A percentile compares a stretch with the other conserved stretches of the same genome.
phyloP scores from a whole-genome alignment of 2,329 filamentous ascomycete species.

The Claviceps sp. region DNA sequence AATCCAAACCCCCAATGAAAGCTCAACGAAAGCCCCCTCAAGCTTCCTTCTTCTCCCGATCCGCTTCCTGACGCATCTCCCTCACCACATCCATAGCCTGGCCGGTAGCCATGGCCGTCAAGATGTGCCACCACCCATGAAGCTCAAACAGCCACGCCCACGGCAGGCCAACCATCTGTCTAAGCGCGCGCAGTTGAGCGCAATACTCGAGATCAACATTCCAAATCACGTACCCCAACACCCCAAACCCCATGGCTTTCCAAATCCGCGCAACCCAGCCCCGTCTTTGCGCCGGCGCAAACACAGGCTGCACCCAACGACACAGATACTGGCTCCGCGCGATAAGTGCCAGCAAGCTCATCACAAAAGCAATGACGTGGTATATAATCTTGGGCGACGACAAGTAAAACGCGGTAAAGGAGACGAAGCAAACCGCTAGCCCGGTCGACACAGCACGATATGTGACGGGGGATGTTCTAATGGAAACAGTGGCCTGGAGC shows the following conservation, averaged over 20 bases:
- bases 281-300: constrained; percentile 14
- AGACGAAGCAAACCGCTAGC: constrained; percentile 26
- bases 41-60: neutral
- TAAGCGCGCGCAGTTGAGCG: constrained; percentile 28
- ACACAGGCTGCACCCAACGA: constrained; percentile 14
- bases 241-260: constrained; percentile 21
- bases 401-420: constrained; percentile 29
- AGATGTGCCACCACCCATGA: constrained; percentile 52
- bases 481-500: constrained; percentile 34
- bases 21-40: neutral
- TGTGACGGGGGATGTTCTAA: constrained; percentile 25
- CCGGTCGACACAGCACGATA: constrained; percentile 19
- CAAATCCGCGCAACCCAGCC: constrained; percentile 16
- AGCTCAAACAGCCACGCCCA: constrained; percentile 43
- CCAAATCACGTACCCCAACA: constrained; percentile 39
- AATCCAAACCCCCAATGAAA: too few species aligned
- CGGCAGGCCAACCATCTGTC: constrained; percentile 35
- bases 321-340: constrained; percentile 23
- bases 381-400: constrained; percentile 28
- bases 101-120: constrained; percentile 42
- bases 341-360: constrained; percentile 19
- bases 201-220: constrained; percentile 43
- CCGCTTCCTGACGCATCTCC: constrained; percentile 13
- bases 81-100: constrained; percentile 21
- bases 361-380: constrained; percentile 25